Percentiles rank a stretch among this genome's conserved stretches.
phyloP scores from a whole-genome alignment of 1,284 basidiomycete genomes.

The Cryptococcus deneoformans region DNA sequence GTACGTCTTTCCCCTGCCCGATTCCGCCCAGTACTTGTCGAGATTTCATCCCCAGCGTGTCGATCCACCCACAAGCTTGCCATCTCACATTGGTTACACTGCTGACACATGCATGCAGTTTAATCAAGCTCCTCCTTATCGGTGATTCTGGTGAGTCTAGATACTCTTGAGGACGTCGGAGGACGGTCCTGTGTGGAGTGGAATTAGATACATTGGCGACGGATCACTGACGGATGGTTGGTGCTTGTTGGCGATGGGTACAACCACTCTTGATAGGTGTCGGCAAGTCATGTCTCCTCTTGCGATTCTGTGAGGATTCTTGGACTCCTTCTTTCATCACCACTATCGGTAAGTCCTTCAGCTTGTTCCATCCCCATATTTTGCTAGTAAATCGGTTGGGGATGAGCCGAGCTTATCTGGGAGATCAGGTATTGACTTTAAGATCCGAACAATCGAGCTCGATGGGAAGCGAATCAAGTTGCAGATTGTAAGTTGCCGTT shows the following conservation, averaged over 20 bases:
- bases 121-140: conserved; percentile 97
- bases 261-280: conserved; percentile 60
- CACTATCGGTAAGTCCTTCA: conserved; percentile 66
- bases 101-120: conserved; percentile 30
- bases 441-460: conserved; percentile 96
- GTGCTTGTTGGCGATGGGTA: neutral
- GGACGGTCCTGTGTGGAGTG: neutral
- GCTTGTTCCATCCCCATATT: neutral
- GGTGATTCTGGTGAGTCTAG: conserved; percentile 81
- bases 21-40: neutral
- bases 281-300: conserved; percentile 96
- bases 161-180: neutral
- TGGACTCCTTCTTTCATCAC: conserved; percentile 99
- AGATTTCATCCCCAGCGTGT: neutral
- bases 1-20: conserved; percentile 22
- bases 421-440: conserved; percentile 27
- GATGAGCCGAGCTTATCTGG: conserved; percentile 10
- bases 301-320: conserved; percentile 99
- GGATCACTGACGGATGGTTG: neutral
- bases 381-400: neutral
- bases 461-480: conserved; percentile 99
- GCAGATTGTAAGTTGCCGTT: conserved; percentile 77
- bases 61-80: neutral
- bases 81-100: neutral
- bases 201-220: neutral